A percentile compares a stretch with the other conserved stretches of the same genome.
Conservation (phyloP, 1,284 basidiomycete genomes). For the Papiliotrema nemorosa region DNA sequence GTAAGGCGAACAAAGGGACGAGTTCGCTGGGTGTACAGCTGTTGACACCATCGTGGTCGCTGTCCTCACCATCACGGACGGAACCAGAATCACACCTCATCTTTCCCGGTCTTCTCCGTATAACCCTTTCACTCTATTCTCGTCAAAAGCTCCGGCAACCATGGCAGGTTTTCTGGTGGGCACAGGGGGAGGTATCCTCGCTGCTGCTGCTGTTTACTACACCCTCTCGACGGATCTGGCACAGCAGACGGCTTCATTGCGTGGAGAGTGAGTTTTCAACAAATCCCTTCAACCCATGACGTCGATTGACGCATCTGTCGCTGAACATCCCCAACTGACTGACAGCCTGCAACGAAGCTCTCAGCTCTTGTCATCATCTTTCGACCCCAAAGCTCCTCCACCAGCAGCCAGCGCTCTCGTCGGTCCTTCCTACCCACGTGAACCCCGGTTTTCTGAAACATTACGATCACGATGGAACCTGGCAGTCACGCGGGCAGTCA, state of each 20-base stretch:
- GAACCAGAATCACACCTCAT: no score
- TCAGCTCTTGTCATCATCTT: constrained; percentile 26
- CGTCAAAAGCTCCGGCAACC: no score
- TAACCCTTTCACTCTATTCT: no score
- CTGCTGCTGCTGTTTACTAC: constrained; percentile 46
- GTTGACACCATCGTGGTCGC: no score
- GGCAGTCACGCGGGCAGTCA: constrained; percentile 15
- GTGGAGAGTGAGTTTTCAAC: constrained; percentile 37
- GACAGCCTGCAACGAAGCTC: constrained; percentile 22
- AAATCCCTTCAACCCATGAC: background rate
- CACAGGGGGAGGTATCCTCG: constrained; percentile 39
- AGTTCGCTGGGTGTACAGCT: no score
- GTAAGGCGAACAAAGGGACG: no score
- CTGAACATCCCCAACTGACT: background rate
- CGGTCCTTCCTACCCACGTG: constrained; percentile 23
- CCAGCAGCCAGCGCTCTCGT: constrained; percentile 31
- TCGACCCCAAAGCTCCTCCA: constrained; percentile 22
- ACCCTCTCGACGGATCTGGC: constrained; percentile 34
- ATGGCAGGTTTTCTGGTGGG: constrained; percentile 46
- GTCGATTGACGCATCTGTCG: no score
- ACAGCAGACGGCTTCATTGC: constrained; percentile 22
- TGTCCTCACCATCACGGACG: no score
- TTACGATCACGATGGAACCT: constrained; percentile 39
- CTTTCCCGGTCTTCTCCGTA: no score
- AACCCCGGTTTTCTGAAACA: constrained; percentile 24